Conservation (phyloP, 2,329 filamentous ascomycete genomes). For the Dryadomyces quercivorus region DNA sequence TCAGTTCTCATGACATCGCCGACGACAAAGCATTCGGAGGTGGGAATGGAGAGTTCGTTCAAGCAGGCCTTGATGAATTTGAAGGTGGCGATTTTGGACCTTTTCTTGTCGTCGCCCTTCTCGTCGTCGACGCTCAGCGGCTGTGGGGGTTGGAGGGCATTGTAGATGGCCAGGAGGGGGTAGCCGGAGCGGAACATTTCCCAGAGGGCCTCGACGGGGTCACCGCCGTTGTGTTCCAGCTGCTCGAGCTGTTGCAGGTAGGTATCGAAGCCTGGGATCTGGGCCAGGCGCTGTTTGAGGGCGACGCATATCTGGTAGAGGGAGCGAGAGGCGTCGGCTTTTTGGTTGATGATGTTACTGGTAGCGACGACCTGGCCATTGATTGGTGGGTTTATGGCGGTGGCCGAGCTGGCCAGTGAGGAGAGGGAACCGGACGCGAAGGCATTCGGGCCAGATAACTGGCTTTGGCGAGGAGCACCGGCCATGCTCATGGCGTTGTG, state of each 20-base stretch:
- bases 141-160: slow-evolving; percentile 61
- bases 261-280: slow-evolving; percentile 71
- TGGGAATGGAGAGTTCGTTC: slow-evolving; percentile 64
- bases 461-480: slow-evolving; percentile 37
- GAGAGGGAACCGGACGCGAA: slow-evolving; percentile 40
- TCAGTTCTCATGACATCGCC: slow-evolving; percentile 86
- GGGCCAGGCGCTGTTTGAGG: slow-evolving; percentile 66
- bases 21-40: slow-evolving; percentile 81
- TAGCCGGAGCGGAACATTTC: slow-evolving; percentile 71
- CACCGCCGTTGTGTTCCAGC: slow-evolving; percentile 50
- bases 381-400: slow-evolving; percentile 26
- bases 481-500: slow-evolving; percentile 37
- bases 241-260: slow-evolving; percentile 61
- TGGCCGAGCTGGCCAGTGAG: slow-evolving; percentile 32
- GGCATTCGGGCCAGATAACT: slow-evolving; percentile 49
- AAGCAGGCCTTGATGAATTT: slow-evolving; percentile 87
- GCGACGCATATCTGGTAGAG: slow-evolving; percentile 92
- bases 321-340: slow-evolving; percentile 80
- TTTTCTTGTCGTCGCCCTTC: slow-evolving; percentile 52
- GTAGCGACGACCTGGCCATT: slow-evolving; percentile 61
- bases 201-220: slow-evolving; percentile 88
- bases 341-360: slow-evolving; percentile 93
- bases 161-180: slow-evolving; percentile 81
- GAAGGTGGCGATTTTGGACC: slow-evolving; percentile 78
- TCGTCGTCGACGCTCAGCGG: slow-evolving; percentile 55